A percentile compares a stretch with the other conserved stretches of the same genome.
Conservation (phyloP, 2,329 filamentous ascomycete genomes). For the Nemania sp. region DNA sequence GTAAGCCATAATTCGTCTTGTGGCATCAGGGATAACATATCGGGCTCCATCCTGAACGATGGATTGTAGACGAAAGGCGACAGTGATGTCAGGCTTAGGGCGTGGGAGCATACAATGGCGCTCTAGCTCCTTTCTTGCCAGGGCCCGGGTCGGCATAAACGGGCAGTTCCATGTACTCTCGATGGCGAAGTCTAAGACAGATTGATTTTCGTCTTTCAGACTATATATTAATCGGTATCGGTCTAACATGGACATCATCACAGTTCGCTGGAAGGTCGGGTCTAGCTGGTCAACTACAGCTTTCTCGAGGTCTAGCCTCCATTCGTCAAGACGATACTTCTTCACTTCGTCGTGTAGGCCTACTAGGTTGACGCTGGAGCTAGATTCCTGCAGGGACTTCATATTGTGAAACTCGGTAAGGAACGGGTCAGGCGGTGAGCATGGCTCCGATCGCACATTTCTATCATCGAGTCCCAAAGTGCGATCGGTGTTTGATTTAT, state of each 20-base stretch:
- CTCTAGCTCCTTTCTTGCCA: neutral
- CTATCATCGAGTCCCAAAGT: slow-evolving; percentile 15
- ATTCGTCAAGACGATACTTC: slow-evolving; percentile 10
- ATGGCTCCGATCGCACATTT: slow-evolving; percentile 9
- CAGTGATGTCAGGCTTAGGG: slow-evolving; percentile 14
- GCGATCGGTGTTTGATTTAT: slow-evolving; percentile 2
- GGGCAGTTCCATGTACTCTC: slow-evolving; percentile 17
- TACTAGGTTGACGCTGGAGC: neutral
- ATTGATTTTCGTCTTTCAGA: neutral
- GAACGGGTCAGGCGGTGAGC: slow-evolving; percentile 15
- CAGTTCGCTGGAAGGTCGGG: slow-evolving; percentile 16
- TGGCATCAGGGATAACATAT: slow-evolving; percentile 8
- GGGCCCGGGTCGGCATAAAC: slow-evolving; percentile 15
- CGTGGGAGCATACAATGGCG: neutral
- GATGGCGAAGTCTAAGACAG: slow-evolving; percentile 14
- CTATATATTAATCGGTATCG: slow-evolving; percentile 17
- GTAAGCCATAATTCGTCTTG: slow-evolving; percentile 19
- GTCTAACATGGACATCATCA: slow-evolving; percentile 24
- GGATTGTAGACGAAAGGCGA: slow-evolving; percentile 11
- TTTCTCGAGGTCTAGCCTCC: slow-evolving; percentile 9
- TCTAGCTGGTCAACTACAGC: neutral
- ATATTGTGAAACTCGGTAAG: slow-evolving; percentile 4
- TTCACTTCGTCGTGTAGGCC: slow-evolving; percentile 13
- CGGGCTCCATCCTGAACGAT: slow-evolving; percentile 3
- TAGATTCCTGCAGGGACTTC: slow-evolving; percentile 8